phyloP scores from a whole-genome alignment of 306 rosid genomes.

The Cotoneaster glaucophyllus region DNA sequence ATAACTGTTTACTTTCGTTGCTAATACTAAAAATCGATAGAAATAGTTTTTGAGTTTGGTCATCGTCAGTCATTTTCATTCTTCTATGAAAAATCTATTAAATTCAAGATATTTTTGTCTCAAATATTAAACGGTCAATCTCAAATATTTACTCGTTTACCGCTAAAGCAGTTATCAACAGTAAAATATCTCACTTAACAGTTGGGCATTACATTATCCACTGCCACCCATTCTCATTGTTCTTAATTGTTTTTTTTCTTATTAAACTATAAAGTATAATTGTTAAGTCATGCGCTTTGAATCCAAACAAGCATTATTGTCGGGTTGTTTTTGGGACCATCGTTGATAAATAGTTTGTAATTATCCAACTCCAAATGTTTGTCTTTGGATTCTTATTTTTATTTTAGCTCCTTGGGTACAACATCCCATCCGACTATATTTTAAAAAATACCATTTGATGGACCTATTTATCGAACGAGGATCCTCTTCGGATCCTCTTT shows the following conservation, averaged over 20 bases:
- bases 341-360: not conserved
- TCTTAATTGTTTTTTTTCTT: not conserved
- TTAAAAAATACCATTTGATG: not conserved
- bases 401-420: not conserved
- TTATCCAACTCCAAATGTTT: too few relatives aligned
- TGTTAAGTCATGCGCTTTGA: not conserved
- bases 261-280: not conserved
- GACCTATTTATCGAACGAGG: too few relatives aligned
- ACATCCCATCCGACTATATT: not conserved
- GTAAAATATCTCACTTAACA: not conserved
- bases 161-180: not conserved
- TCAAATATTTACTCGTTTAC: not conserved
- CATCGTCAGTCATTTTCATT: rapidly evolving
- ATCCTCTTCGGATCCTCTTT: too few relatives aligned
- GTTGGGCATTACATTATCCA: not conserved
- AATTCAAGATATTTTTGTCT: too few relatives aligned
- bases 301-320: not conserved
- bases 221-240: not conserved
- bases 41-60: rapidly evolving
- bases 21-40: too few relatives aligned
- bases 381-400: not conserved
- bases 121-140: too few relatives aligned
- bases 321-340: not conserved
- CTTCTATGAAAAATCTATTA: rapidly evolving
- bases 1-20: too few relatives aligned